Evolutionary conservation across 441 rosid genomes (phyloP), one percentile per base, ranked within the genome.

Genomic region (Erodium texanum): DNA sequence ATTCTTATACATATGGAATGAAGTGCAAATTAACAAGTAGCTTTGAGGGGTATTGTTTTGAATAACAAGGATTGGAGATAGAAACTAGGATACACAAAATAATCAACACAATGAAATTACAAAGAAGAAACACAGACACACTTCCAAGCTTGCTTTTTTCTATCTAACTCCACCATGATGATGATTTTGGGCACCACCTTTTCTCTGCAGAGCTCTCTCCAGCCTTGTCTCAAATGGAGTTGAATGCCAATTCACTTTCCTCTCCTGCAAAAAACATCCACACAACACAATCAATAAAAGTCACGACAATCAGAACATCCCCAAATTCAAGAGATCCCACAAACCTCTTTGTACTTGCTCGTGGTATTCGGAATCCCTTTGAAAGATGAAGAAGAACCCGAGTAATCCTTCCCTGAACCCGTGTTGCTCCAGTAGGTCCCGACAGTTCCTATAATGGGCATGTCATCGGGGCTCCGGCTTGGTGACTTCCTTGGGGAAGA

Each of bases 201-300:
- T 58, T 38, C 64, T 43, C 45, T 52, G 10, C 62, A 74, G 29
- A 59, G 77, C 77, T 65, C 70, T 74, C 73, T 74, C 77, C 62
- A 74, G 58, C 63, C 76, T 73, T 1, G 76, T 68, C 69, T 74
- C 77, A 43, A 74, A 74, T 12, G 77, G 77, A 24, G 77, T 74
- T 12, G 77, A 64, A 11, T 74, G 73, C 77, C 77, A 74, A 20
- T 74, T 74, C 73, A 74, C 77, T 24, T 65, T 74, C 77, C 50
- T 69, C 18, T 74, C 77, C 77, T 74, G 73, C 77, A 56, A 15
- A 16, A 7, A 7, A 2, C 45, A 9, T 5, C 1, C 9, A 10
- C 45, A 38, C 9, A 38, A 38, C 9, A 38, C 7, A 36, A 36
- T 36, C 43, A 52, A 52, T 6, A 45, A 45, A 45, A 8, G 24